Evolutionary conservation across 371 early-diverging fungal genomes (phyloP).

Genomic region (Dichotomocladium elegans): DNA sequence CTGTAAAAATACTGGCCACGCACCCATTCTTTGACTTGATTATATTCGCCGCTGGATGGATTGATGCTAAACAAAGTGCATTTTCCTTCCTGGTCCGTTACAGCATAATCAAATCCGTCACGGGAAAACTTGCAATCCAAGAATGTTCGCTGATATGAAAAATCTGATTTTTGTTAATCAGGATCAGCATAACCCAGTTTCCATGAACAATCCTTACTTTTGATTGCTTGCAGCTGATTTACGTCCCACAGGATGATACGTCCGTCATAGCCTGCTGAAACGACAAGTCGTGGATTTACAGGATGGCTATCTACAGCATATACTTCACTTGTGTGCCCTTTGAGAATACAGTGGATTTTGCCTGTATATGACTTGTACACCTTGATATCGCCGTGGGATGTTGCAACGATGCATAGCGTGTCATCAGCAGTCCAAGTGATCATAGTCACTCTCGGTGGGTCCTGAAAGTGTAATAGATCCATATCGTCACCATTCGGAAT

Average conservation of each 20-base stretch:
- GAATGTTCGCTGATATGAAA: slow-evolving; percentile 30
- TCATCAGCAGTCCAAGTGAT: slow-evolving; percentile 66
- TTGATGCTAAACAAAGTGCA: slow-evolving; percentile 68
- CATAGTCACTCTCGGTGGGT: slow-evolving; percentile 42
- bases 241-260: slow-evolving; percentile 78
- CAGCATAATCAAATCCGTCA: slow-evolving; percentile 62
- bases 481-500: too few relatives aligned
- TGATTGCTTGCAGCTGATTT: slow-evolving; percentile 3
- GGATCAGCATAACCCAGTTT: too few relatives aligned
- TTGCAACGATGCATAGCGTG: slow-evolving; percentile 54
- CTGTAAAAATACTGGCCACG: slow-evolving; percentile 71
- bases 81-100: slow-evolving; percentile 67
- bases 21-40: slow-evolving; percentile 56
- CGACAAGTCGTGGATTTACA: slow-evolving; percentile 54
- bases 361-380: slow-evolving; percentile 64
- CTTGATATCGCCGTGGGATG: slow-evolving; percentile 54
- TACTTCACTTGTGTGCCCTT: slow-evolving; percentile 62
- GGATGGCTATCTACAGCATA: slow-evolving; percentile 82
- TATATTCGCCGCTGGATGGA: slow-evolving; percentile 51
- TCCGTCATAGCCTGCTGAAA: slow-evolving; percentile 89
- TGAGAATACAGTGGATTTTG: slow-evolving; percentile 46
- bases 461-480: slow-evolving; percentile 1
- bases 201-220: background rate
- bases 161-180: too few relatives aligned
- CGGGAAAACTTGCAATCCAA: slow-evolving; percentile 53